Conservation (phyloP, 2,329 filamentous ascomycete species). For the Penicillium hesseltinei region DNA sequence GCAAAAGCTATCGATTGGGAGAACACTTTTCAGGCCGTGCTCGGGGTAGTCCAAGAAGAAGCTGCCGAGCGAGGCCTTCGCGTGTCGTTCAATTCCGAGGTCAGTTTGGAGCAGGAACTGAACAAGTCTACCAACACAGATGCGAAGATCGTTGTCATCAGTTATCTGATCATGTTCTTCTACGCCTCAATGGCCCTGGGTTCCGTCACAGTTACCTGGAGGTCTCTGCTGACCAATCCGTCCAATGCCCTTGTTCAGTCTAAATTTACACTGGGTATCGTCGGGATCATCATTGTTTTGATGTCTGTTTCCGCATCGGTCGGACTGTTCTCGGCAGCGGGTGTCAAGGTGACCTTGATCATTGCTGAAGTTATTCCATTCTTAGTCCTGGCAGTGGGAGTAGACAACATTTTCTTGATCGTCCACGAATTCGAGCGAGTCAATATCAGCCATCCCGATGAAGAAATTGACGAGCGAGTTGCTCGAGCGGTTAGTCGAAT, state of each 20-base stretch:
- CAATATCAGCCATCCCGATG: constrained; percentile 87
- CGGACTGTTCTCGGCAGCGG: constrained; percentile 86
- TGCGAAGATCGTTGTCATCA: constrained; percentile 92
- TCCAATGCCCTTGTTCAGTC: constrained; percentile 85
- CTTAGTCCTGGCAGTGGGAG: constrained; percentile 90
- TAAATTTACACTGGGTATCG: constrained; percentile 93
- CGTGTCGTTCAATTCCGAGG: constrained; percentile 91
- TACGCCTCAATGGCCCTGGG: constrained; percentile 92
- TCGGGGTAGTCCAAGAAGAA: constrained; percentile 77
- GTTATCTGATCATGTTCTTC: constrained; percentile 98
- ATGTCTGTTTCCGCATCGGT: constrained; percentile 98
- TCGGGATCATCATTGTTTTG: constrained; percentile 90
- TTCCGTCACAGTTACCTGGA: constrained; percentile 76
- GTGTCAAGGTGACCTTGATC: constrained; percentile 92
- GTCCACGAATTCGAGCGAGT: constrained; percentile 97
- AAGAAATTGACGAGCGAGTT: constrained; percentile 80
- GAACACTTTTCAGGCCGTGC: constrained; percentile 67
- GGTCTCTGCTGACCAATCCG: constrained; percentile 76
- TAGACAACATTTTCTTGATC: constrained; percentile 98
- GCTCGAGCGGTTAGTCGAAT: constrained; percentile 89
- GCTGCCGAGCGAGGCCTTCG: constrained; percentile 74
- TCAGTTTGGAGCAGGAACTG: constrained; percentile 89
- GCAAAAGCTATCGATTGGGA: constrained; percentile 86
- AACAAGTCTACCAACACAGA: constrained; percentile 99
- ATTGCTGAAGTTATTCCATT: constrained; percentile 99